Base-by-base conservation (phyloP, 768 basidiomycete genomes). In the Leccinum arenicola region DNA sequence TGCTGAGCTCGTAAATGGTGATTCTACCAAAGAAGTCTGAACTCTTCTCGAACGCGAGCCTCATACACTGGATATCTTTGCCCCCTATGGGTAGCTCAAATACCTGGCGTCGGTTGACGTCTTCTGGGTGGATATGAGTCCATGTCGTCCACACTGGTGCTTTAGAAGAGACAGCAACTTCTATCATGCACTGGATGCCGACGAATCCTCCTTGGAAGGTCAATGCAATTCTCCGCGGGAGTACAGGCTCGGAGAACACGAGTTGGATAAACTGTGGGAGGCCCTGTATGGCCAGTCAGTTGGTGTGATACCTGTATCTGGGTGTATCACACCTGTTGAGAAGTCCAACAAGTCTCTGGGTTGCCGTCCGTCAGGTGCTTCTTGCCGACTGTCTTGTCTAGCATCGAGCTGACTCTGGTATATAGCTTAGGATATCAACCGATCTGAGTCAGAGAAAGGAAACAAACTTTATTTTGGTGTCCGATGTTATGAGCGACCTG, bases 181-280 rank as follows among this genome's bases (percentile, higher is more conserved):
- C 75, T 9, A 92, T 66, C 2, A 75, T 66, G 68, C 89, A 91
- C 49, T 78, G 75, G 8, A 81, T 87, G 19, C 89, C 91, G 0
- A 88, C 92, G 69, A 94, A 93, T 2, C 91, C 91, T 14, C 91
- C 91, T 77, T 94, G 91, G 67, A 94, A 94, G 2, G 87, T 91
- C 61, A 92, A 61, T 19, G 74, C 76, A 17, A 92, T 63, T 25
- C 75, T 77, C 61, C 74, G 78, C 4, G 88, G 89, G 36, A 80
- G 64, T n/a, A 89, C 82, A 52, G 70, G 78, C 6, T 58, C 60
- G 10, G 66, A 52, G 64, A 93, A 93, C 3, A 72, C 71, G 27
- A 92, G 73, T 55, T 90, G 88, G 61, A 93, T 81, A 63, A 77
- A 86, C 74, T 93, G 91, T 1, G 89, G 90, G 11, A 86, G 77